Percentiles rank a stretch among this genome's conserved stretches.
phyloP scores from a whole-genome alignment of 768 basidiomycete species.

The Amanita polypyramis region DNA sequence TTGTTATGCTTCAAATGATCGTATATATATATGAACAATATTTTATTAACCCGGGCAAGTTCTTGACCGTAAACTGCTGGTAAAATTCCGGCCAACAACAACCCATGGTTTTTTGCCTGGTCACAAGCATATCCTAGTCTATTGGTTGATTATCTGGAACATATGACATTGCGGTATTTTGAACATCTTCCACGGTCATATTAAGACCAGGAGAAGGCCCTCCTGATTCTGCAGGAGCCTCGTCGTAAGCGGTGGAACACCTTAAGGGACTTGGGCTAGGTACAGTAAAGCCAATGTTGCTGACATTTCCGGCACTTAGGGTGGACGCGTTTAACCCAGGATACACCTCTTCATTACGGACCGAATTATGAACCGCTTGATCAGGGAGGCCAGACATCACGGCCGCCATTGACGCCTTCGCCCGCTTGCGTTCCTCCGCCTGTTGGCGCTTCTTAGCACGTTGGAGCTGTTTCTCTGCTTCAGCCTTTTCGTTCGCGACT shows the following conservation, averaged over 20 bases:
- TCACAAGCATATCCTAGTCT: not conserved
- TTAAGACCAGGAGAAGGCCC: not conserved
- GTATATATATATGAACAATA: not conserved
- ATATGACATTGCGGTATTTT: not conserved
- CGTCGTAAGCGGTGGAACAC: slow-evolving; percentile 28
- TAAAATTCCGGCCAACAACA: no score
- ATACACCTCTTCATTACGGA: slow-evolving; percentile 6
- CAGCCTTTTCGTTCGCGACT: slow-evolving; percentile 28
- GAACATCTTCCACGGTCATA: not conserved
- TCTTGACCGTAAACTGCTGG: no score
- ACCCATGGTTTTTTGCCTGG: no score
- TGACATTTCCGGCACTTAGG: not conserved
- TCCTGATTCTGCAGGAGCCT: not conserved
- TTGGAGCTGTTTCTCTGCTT: slow-evolving; percentile 41
- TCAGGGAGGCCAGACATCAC: not conserved
- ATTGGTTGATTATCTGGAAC: not conserved
- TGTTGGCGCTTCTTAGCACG: slow-evolving; percentile 40
- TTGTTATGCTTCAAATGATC: no score
- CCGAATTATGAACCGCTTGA: not conserved
- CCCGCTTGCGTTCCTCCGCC: slow-evolving; percentile 34
- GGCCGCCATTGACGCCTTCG: slow-evolving; percentile 9
- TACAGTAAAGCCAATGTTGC: slow-evolving; percentile 12
- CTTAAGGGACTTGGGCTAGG: slow-evolving; percentile 35
- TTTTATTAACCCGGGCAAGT: no score
- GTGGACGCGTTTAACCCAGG: not conserved